Conservation (phyloP, 805 yeast genomes). For the Nakazawaea wickerhamii region DNA sequence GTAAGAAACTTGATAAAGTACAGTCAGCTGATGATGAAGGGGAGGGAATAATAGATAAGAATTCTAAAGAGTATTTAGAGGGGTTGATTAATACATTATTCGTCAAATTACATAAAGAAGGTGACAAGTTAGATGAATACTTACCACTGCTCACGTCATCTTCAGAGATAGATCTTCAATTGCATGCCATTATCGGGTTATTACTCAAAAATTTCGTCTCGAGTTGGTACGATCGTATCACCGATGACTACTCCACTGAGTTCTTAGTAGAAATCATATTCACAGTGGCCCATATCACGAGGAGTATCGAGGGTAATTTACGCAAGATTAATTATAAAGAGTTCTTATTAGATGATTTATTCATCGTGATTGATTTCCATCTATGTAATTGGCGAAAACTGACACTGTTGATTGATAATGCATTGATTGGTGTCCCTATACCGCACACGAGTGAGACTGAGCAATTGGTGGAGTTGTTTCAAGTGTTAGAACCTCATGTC, state of each 20-base stretch:
- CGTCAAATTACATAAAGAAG: not conserved
- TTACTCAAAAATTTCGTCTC: conserved; percentile 41
- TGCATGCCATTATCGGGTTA: conserved; percentile 42
- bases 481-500: conserved; percentile 27
- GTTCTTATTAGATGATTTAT: conserved; percentile 39
- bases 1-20: not conserved
- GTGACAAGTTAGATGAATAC: conserved; percentile 15
- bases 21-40: not conserved
- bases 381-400: conserved; percentile 26
- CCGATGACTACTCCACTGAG: conserved; percentile 31
- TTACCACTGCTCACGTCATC: conserved; percentile 37
- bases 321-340: conserved; percentile 27
- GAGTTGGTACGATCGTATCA: conserved; percentile 37
- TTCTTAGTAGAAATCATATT: conserved; percentile 35
- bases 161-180: conserved; percentile 34
- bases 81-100: conserved; percentile 17
- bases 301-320: conserved; percentile 32
- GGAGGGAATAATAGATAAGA: conserved; percentile 11
- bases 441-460: conserved; percentile 5
- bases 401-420: conserved; percentile 22
- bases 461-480: conserved; percentile 29
- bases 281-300: conserved; percentile 33
- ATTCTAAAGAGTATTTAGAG: conserved; percentile 22
- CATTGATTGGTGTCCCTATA: not conserved
- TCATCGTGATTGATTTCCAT: conserved; percentile 34